These are phyloP conservation scores for Aegilops umbellulata DNA, from an alignment of 176 grass and related monocot genomes.

Conservation along the genomic window DNA sequence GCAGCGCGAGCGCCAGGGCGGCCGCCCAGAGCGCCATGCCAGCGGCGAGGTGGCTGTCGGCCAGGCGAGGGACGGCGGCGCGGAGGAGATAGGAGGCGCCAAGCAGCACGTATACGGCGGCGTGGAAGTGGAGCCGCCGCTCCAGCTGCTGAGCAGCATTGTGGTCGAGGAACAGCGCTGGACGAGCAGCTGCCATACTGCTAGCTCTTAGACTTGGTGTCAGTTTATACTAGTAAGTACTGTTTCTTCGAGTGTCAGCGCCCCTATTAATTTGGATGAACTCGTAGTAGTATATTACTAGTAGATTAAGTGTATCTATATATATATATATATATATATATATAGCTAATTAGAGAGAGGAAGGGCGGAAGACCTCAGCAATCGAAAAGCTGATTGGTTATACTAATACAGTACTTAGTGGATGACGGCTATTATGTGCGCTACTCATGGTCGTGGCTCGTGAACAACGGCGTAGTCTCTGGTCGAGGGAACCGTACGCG, in stretches of 20 bases:
- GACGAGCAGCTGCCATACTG: background rate
- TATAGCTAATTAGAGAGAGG: background rate
- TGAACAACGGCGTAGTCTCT: background rate
- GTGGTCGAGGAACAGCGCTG: background rate
- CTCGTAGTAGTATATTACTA: background rate
- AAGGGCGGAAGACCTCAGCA: background rate
- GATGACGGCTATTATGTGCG: background rate
- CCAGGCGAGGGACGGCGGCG: background rate
- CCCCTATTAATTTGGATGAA: background rate
- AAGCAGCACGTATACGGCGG: background rate
- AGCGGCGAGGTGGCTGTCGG: background rate
- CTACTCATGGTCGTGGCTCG: background rate
- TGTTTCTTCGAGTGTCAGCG: background rate
- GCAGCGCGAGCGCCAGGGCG: background rate
- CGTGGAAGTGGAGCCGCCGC: slow-evolving; percentile 9
- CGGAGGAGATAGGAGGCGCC: background rate
- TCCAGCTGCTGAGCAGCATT: background rate
- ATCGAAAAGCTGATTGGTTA: background rate
- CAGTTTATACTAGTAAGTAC: background rate
- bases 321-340: background rate
- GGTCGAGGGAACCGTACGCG: background rate
- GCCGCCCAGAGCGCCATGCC: background rate
- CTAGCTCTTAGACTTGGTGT: background rate
- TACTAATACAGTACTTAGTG: background rate
- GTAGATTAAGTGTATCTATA: background rate